Evolutionary conservation across 305 asterid species (phyloP).

Genomic region (Solanum hybrid): DNA sequence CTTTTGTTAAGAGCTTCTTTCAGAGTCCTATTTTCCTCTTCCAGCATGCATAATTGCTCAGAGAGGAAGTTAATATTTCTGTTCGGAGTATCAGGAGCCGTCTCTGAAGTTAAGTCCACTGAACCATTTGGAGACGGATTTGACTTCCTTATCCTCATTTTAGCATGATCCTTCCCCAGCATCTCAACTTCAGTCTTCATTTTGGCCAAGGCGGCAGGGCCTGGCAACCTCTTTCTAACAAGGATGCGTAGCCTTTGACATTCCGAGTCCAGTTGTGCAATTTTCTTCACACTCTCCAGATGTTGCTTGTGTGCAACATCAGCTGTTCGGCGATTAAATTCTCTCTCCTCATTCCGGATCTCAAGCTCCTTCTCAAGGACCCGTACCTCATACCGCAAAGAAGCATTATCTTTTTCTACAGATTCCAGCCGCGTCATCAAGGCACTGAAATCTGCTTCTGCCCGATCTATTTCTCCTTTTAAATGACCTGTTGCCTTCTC

Average conservation of each 20-base stretch:
- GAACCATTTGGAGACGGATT: conserved; percentile 25
- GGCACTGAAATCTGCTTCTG: conserved; percentile 43
- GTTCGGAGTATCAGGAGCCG: conserved; percentile 24
- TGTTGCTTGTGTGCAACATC: conserved; percentile 48
- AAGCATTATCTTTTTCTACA: conserved; percentile 56
- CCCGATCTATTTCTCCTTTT: conserved; percentile 25
- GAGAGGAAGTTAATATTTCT: conserved; percentile 31
- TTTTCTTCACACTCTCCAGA: conserved; percentile 45
- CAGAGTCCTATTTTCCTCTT: conserved; percentile 55
- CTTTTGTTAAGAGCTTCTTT: conserved; percentile 29
- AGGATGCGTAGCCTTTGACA: conserved; percentile 63
- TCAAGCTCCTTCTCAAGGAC: conserved; percentile 79
- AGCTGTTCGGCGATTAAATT: conserved; percentile 52
- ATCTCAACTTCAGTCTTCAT: conserved; percentile 65
- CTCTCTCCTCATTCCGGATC: conserved; percentile 73
- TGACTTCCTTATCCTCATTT: conserved; percentile 34
- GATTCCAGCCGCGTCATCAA: conserved; percentile 44
- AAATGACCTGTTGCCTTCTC: conserved; percentile 51
- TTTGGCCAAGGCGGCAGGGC: conserved; percentile 58
- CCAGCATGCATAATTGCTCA: conserved; percentile 43
- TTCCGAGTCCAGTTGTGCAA: conserved; percentile 55
- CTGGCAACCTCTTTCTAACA: conserved; percentile 59
- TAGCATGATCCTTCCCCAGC: conserved; percentile 36
- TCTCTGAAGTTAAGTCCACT: conserved; percentile 25
- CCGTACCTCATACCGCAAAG: conserved; percentile 58